These are phyloP conservation scores for Yamadazyma friedrichii DNA, from an alignment of 1,139 yeast species.

Conservation along the genomic window DNA sequence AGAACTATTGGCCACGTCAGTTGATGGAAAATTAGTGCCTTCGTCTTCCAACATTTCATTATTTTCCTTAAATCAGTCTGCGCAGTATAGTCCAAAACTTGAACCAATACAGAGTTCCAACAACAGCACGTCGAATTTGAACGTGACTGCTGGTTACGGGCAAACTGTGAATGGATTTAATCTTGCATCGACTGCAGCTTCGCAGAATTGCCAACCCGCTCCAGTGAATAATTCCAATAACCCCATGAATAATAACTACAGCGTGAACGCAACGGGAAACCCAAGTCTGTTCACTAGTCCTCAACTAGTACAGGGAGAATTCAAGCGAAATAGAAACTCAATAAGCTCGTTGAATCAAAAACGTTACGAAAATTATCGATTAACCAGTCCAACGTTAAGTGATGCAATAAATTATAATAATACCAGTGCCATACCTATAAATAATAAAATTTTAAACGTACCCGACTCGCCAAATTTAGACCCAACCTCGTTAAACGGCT, in stretches of 20 bases:
- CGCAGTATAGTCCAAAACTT: conserved; percentile 10
- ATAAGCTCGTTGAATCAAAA: conserved; percentile 29
- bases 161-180: no score
- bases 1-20: conserved; percentile 52
- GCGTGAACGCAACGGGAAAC: no score
- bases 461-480: conserved; percentile 55
- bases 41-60: conserved; percentile 56
- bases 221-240: no score
- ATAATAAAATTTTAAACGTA: conserved; percentile 15
- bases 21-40: conserved; percentile 51
- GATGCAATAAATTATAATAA: conserved; percentile 2
- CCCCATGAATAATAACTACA: no score
- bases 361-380: conserved; percentile 32
- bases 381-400: conserved; percentile 28
- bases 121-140: neutral
- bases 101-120: neutral
- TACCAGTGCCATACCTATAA: conserved; percentile 22
- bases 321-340: conserved; percentile 27
- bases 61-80: conserved; percentile 39
- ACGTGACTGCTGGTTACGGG: no score
- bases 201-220: no score
- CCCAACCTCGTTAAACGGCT: conserved; percentile 53
- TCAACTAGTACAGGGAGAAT: conserved; percentile 1
- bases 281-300: neutral
- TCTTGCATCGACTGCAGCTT: no score